A percentile compares a stretch with the other conserved stretches of the same genome.
These are phyloP conservation scores for Grigorovia jiainica DNA, from an alignment of 805 yeast genomes.

Conservation along the genomic window DNA sequence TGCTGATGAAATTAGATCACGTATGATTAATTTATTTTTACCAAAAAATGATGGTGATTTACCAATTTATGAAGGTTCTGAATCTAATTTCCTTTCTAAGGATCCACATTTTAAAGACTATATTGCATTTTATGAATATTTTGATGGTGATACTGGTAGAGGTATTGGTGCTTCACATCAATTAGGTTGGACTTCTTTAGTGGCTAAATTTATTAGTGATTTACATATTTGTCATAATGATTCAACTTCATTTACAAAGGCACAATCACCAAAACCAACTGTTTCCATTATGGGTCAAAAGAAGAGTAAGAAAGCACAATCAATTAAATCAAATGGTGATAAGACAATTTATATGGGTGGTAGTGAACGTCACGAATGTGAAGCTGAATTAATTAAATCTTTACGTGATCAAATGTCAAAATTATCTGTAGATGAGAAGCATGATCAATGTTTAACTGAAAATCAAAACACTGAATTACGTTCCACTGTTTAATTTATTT, in stretches of 20 bases:
- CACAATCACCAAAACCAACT: slow-evolving; percentile 1
- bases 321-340: slow-evolving; percentile 5
- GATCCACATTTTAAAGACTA: slow-evolving; percentile 69
- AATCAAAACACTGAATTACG: slow-evolving; percentile 3
- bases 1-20: slow-evolving; percentile 82
- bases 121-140: slow-evolving; percentile 76
- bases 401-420: slow-evolving; percentile 10
- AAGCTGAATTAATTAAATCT: slow-evolving; percentile 9
- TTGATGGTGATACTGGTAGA: slow-evolving; percentile 90
- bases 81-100: slow-evolving; percentile 46
- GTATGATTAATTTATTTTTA: slow-evolving; percentile 67
- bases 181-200: slow-evolving; percentile 93
- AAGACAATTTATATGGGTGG: slow-evolving; percentile 5
- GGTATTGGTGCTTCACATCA: slow-evolving; percentile 92
- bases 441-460: slow-evolving; percentile 2
- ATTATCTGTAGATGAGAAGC: slow-evolving; percentile 5
- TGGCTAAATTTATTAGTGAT: slow-evolving; percentile 86
- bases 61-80: slow-evolving; percentile 66
- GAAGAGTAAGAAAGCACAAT: slow-evolving; percentile 53
- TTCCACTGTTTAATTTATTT: neutral
- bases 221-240: slow-evolving; percentile 39
- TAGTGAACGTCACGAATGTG: slow-evolving; percentile 2
- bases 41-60: slow-evolving; percentile 57
- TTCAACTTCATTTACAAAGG: neutral
- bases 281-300: slow-evolving; percentile 40